phyloP scores from a whole-genome alignment of 352 stramenopile species.

The Peronospora destructor region DNA sequence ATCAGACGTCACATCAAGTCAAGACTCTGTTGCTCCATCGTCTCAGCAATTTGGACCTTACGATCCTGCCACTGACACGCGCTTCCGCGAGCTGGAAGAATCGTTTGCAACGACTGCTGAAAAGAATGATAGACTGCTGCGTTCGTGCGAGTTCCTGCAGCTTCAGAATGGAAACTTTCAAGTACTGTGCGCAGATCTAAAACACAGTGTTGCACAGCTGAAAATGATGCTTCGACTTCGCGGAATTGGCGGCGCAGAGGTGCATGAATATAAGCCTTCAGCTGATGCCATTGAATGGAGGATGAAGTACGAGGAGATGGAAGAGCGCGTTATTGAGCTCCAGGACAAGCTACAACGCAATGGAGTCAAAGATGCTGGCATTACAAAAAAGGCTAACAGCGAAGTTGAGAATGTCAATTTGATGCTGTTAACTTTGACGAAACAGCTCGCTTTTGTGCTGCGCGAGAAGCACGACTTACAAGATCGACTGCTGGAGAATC shows the following conservation, averaged over 20 bases:
- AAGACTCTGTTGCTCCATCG: constrained; percentile 8
- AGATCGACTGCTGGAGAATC: constrained; percentile 34
- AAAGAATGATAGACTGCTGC: constrained; percentile 47
- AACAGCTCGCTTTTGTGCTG: constrained; percentile 60
- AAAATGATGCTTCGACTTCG: constrained; percentile 51
- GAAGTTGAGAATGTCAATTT: constrained; percentile 60
- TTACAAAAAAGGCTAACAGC: constrained; percentile 12
- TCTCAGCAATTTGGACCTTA: constrained; percentile 10
- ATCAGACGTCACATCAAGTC: constrained; percentile 9
- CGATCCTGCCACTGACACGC: constrained; percentile 33
- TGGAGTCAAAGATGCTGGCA: constrained; percentile 6
- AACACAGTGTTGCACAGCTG: constrained; percentile 49
- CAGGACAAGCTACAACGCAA: constrained; percentile 39
- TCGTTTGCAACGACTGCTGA: constrained; percentile 53
- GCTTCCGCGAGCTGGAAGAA: constrained; percentile 59
- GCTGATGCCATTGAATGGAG: constrained; percentile 76
- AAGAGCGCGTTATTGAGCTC: constrained; percentile 47
- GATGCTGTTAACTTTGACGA: constrained; percentile 55
- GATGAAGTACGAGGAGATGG: constrained; percentile 77
- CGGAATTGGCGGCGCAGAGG: constrained; percentile 18
- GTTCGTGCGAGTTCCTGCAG: constrained; percentile 49
- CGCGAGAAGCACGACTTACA: constrained; percentile 73
- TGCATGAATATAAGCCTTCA: constrained; percentile 50
- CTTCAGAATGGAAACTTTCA: constrained; percentile 49
- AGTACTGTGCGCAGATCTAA: constrained; percentile 46